These are phyloP conservation scores for Debaryomyces hansenii DNA, from an alignment of 805 yeast species.

Conservation along the genomic window DNA sequence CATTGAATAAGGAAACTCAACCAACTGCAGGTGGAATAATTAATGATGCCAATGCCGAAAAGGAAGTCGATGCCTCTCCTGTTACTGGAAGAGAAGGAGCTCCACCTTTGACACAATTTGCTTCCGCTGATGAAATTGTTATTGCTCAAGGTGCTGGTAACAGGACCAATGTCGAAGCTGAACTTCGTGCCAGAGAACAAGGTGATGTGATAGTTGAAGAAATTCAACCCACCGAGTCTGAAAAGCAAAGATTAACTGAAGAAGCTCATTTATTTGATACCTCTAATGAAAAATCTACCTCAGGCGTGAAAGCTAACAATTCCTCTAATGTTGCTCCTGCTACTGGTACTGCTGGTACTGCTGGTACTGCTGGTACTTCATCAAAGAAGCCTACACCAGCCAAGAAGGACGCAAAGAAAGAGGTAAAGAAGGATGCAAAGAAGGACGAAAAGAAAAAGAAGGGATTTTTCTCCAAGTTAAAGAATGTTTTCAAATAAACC, in stretches of 20 bases:
- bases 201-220: conserved; percentile 41
- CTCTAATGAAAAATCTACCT: conserved; percentile 8
- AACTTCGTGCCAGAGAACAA: conserved; percentile 33
- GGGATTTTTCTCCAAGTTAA: conserved; percentile 34
- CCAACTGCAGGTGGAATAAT: background rate
- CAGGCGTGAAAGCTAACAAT: conserved; percentile 6
- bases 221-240: conserved; percentile 40
- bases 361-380: conserved; percentile 7
- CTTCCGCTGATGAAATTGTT: conserved; percentile 33
- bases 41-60: conserved; percentile 9
- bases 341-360: conserved; percentile 1
- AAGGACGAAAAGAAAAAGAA: conserved; percentile 40
- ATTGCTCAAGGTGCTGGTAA: conserved; percentile 37
- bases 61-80: conserved; percentile 23
- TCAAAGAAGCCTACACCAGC: conserved; percentile 12
- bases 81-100: conserved; percentile 13
- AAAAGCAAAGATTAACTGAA: conserved; percentile 34
- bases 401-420: conserved; percentile 13
- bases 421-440: conserved; percentile 9
- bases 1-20: background rate
- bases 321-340: background rate
- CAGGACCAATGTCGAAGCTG: conserved; percentile 29
- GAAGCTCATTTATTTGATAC: conserved; percentile 25
- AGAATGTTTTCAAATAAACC: conserved; percentile 13
- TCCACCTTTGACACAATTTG: background rate